Base-by-base conservation (phyloP, 2,329 filamentous ascomycete genomes). In the Biscogniauxia mediterranea region DNA sequence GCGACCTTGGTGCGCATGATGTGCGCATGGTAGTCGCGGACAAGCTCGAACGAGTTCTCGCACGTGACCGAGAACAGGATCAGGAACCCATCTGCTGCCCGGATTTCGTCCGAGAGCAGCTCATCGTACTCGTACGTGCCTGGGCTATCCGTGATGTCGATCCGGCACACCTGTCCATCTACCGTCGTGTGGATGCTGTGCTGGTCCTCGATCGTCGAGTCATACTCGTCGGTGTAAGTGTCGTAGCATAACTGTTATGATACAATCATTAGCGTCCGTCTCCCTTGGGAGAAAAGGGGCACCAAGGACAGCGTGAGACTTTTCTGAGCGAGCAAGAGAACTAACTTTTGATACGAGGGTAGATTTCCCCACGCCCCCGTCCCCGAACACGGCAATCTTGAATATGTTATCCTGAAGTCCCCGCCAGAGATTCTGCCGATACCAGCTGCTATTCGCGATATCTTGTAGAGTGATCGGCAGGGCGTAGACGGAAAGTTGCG, bases 361-460 rank as follows among this genome's bases (percentile, higher is more conserved):
- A 11, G 38, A 46, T 46, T 46, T 46, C 38, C 38, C 38, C 6
- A 46, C 38, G 4, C 38, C 38, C 15, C 38, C 38, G 15, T 46
- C 38, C 17, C 38, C 38, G 13, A 46, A 7, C 15, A 46, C 38
- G 15, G 38, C 15, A 46, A 46, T 46, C 15, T 46, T 46, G 17
- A 46, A 46, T 46, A 46, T 46, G 15, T 46, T 46, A 2, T n/a
- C 13, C 38, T 46, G 38, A 11, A 46, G 13, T 26, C 26, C 52
- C 9, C 26, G 52, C 23, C 52, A 54, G 21, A 54, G 52, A n/a
- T 54, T 54, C 26, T 32, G 52, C 19, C 52, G 21, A 54, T 54
- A 54, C 52, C 52, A 54, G 8, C 11, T 15, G 15, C 52, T 54
- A 23, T 54, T 54, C 26, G 23, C 23, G 17, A 54, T 32, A 11